Evolutionary conservation across 2,329 filamentous ascomycete species (phyloP).

Genomic region (Colletotrichum trifolii): DNA sequence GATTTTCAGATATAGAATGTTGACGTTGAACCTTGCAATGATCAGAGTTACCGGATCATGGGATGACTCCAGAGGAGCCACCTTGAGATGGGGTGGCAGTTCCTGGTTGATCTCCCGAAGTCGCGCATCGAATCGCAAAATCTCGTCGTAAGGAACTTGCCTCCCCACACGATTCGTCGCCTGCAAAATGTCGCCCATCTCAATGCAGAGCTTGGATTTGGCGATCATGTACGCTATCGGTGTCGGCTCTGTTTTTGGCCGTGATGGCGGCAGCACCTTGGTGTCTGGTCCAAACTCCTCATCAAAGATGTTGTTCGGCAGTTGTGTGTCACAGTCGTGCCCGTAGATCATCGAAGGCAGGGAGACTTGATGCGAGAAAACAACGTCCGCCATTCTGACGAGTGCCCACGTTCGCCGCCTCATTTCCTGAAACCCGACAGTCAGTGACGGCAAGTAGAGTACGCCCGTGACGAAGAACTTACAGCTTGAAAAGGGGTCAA

Average conservation of each 20-base stretch:
- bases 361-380: constrained; percentile 82
- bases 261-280: constrained; percentile 73
- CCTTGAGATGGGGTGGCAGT: constrained; percentile 82
- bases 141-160: constrained; percentile 70
- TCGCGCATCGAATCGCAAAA: constrained; percentile 70
- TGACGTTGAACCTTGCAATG: constrained; percentile 85
- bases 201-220: constrained; percentile 74
- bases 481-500: constrained; percentile 79
- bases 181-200: constrained; percentile 79
- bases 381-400: constrained; percentile 77
- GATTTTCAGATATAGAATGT: constrained; percentile 88
- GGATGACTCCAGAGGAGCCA: constrained; percentile 79
- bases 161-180: constrained; percentile 67
- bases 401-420: constrained; percentile 75
- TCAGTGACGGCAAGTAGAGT: constrained; percentile 6
- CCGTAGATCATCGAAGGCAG: constrained; percentile 76
- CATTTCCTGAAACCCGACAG: constrained; percentile 67
- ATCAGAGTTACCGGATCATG: constrained; percentile 86
- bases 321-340: constrained; percentile 78
- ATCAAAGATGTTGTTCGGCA: constrained; percentile 83
- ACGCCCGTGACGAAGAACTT: constrained; percentile 42
- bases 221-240: constrained; percentile 83
- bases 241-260: constrained; percentile 77
- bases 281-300: constrained; percentile 80
- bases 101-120: constrained; percentile 71